Evolutionary conservation across 106 monocot genomes (phyloP), one percentile per base, ranked within the genome.

Genomic region (Posidonia australis): DNA sequence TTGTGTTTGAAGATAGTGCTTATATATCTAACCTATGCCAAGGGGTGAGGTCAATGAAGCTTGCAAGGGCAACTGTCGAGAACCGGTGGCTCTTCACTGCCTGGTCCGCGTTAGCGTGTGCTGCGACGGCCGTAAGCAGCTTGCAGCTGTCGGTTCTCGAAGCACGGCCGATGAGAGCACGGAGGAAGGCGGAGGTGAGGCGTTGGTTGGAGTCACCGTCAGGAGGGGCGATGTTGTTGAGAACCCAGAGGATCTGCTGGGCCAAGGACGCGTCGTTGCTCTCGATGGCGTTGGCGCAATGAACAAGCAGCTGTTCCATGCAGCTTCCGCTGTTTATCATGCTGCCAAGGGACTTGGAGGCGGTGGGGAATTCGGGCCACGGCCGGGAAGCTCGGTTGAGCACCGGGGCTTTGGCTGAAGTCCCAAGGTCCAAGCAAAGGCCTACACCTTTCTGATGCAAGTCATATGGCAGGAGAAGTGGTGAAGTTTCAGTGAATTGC

Each of bases 241-340:
- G 87, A 31, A 91, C 96, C 96, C 90, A 98, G 18, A 90, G 65
- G 74, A 87, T 67, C 65, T 98, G 90, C 69, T 98, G 96, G 28
- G 90, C 78, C 0, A 87, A 79, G 57, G 87, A 79, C 49, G 82
- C 76, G 65, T 98, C 96, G 77, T 83, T 83, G 65, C 59, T 32
- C 65, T 90, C 86, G 55, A 98, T 79, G 67, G 96, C 96, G 70
- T 65, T 78, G 64, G 96, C 87, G 68, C 84, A 98, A 84, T 91
- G 85, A 24, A 81, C 79, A 9, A 98, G 84, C 45, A 98, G 83
- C 58, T 98, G 86, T 62, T 98, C 96, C 83, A 88, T 90, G 81
- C 79, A 86, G 63, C 74, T 47, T 16, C 82, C 68, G 48, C 54
- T 80, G 71, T 68, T 82, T 57, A 84, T 62, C 77, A 60, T 64